phyloP scores from a whole-genome alignment of 352 stramenopile species.

The Phytophthora ramorum region DNA sequence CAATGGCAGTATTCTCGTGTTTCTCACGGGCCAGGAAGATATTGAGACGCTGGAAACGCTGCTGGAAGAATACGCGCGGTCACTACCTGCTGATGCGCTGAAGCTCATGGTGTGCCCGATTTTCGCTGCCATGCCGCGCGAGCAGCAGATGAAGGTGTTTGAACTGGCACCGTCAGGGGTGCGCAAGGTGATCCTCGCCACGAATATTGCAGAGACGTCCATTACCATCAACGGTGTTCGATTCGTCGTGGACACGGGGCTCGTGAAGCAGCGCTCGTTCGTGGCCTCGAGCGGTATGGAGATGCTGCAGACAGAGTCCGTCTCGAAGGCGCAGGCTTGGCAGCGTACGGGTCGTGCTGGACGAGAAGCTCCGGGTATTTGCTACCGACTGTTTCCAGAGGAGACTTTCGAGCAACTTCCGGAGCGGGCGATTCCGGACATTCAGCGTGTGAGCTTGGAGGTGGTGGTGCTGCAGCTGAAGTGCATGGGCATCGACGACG shows the following conservation, averaged over 20 bases:
- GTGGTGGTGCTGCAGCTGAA: slow-evolving; percentile 88
- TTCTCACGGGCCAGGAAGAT: slow-evolving; percentile 96
- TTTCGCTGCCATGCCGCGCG: slow-evolving; percentile 94
- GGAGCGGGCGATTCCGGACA: slow-evolving; percentile 80
- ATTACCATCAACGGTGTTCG: slow-evolving; percentile 99
- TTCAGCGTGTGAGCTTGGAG: slow-evolving; percentile 88
- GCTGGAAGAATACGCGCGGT: slow-evolving; percentile 83
- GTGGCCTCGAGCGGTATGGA: slow-evolving; percentile 91
- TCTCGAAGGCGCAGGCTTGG: slow-evolving; percentile 92
- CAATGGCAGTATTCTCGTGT: slow-evolving; percentile 94
- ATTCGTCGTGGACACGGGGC: slow-evolving; percentile 87
- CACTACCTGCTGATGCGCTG: slow-evolving; percentile 67
- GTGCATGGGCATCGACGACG: slow-evolving; percentile 85
- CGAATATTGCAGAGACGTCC: slow-evolving; percentile 98
- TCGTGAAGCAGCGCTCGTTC: slow-evolving; percentile 90
- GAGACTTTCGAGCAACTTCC: slow-evolving; percentile 86
- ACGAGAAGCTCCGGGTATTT: slow-evolving; percentile 81
- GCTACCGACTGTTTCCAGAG: slow-evolving; percentile 86
- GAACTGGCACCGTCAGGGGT: slow-evolving; percentile 74
- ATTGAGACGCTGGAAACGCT: slow-evolving; percentile 94
- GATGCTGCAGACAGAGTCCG: slow-evolving; percentile 84
- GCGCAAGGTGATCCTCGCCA: slow-evolving; percentile 95
- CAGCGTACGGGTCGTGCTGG: slow-evolving; percentile 91
- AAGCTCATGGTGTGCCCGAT: slow-evolving; percentile 95
- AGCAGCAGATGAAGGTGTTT: slow-evolving; percentile 96